These are phyloP conservation scores for Jackrogersella minutella DNA, from an alignment of 495 filamentous ascomycete genomes.

Conservation along the genomic window DNA sequence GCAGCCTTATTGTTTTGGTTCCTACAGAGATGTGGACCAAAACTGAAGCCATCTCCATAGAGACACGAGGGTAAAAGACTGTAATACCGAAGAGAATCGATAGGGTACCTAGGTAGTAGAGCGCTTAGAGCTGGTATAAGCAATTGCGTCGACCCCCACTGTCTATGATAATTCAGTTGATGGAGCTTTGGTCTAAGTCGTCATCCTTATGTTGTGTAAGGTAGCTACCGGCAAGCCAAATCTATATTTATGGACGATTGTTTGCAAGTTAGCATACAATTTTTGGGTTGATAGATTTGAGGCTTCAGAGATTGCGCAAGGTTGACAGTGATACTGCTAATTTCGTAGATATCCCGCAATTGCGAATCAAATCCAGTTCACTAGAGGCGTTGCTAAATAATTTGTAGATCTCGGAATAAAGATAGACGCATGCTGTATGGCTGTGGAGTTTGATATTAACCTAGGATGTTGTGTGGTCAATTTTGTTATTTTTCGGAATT, in stretches of 20 bases:
- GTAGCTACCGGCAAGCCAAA: no score
- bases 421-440: not conserved
- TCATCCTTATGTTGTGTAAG: not conserved
- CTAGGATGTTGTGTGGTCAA: not conserved
- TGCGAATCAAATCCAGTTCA: not conserved
- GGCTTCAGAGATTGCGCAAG: not conserved
- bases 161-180: not conserved
- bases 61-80: not conserved
- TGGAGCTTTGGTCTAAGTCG: not conserved
- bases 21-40: not conserved
- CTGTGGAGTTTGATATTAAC: not conserved
- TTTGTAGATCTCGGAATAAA: no score
- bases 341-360: not conserved
- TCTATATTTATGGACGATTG: slow-evolving; percentile 7
- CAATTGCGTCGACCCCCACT: not conserved
- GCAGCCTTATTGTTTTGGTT: not conserved
- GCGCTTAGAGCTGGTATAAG: not conserved
- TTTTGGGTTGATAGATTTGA: not conserved
- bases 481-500: slow-evolving; percentile 12
- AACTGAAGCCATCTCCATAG: not conserved
- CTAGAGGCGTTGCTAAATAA: not conserved
- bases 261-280: slow-evolving; percentile 3
- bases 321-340: not conserved
- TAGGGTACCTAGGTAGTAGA: no score
- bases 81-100: not conserved